Conservation (phyloP, 441 rosid species). For the Eruca vesicaria region DNA sequence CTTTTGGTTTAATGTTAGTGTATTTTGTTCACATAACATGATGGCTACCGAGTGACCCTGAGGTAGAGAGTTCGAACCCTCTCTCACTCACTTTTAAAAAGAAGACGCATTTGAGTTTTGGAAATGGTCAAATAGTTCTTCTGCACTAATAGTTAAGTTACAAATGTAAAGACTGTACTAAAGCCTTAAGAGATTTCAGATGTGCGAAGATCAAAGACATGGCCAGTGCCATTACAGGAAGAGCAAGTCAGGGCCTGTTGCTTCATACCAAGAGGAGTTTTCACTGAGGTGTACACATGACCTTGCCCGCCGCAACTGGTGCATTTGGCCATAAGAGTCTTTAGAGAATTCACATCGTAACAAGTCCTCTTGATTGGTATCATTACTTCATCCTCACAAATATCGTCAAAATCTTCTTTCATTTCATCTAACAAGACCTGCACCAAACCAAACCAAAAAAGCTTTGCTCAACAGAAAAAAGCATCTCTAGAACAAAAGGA, state of each 20-base stretch:
- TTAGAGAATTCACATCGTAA: background rate
- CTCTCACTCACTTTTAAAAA: background rate
- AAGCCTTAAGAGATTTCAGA: background rate
- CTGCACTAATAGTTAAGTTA: background rate
- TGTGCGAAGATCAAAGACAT: background rate
- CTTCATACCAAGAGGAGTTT: background rate
- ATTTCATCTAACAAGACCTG: background rate
- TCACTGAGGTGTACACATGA: background rate
- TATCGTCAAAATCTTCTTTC: background rate
- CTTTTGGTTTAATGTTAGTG: background rate
- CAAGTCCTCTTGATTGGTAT: background rate
- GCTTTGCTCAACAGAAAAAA: background rate
- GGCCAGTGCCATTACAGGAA: background rate
- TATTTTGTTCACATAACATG: background rate
- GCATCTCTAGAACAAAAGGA: background rate
- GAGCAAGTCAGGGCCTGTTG: background rate
- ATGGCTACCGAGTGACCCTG: conserved; percentile 65
- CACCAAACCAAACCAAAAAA: background rate
- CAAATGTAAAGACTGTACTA: background rate
- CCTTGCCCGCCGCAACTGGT: background rate
- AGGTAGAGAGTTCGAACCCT: conserved; percentile 85
- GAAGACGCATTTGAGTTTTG: background rate
- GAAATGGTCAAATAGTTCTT: background rate
- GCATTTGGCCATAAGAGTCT: background rate
- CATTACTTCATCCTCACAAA: background rate